A percentile compares a stretch with the other conserved stretches of the same genome.
Conservation (phyloP, 352 stramenopile genomes). For the Pythium apleroticum region DNA sequence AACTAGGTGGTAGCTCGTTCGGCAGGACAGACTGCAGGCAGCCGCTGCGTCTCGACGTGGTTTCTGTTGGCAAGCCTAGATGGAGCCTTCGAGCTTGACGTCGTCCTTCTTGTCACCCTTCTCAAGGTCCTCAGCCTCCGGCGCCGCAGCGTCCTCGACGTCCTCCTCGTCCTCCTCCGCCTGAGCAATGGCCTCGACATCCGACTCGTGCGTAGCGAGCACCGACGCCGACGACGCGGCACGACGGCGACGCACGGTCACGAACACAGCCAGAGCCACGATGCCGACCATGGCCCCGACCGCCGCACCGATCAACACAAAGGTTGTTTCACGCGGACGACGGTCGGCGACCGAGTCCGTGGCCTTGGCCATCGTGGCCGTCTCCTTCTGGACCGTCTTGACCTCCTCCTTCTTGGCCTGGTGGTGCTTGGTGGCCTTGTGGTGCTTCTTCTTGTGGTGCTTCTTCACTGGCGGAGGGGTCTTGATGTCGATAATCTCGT, state of each 20-base stretch:
- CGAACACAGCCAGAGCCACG: neutral
- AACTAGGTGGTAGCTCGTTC: too few species aligned
- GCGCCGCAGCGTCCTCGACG: slow-evolving; percentile 29
- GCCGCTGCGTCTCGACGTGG: too few species aligned
- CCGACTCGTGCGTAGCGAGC: slow-evolving; percentile 23
- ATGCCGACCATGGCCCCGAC: neutral
- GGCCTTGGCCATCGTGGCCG: neutral
- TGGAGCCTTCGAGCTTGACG: slow-evolving; percentile 1
- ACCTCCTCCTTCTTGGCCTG: neutral
- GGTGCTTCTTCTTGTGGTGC: neutral
- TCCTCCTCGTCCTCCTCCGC: slow-evolving; percentile 30
- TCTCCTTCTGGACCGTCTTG: neutral
- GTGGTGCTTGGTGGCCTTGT: neutral
- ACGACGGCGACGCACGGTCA: neutral
- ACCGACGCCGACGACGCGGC: neutral
- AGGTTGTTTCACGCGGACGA: neutral
- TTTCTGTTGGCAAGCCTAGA: neutral
- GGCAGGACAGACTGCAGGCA: too few species aligned
- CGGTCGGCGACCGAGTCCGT: neutral
- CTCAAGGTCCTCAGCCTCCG: slow-evolving; percentile 5
- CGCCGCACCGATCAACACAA: slow-evolving; percentile 1
- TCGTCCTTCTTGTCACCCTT: neutral
- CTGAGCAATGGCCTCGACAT: slow-evolving; percentile 18
- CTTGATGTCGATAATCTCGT: too few species aligned
- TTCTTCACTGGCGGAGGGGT: neutral